phyloP scores from a whole-genome alignment of 2,329 filamentous ascomycete genomes.

The Elsinoe batatas region DNA sequence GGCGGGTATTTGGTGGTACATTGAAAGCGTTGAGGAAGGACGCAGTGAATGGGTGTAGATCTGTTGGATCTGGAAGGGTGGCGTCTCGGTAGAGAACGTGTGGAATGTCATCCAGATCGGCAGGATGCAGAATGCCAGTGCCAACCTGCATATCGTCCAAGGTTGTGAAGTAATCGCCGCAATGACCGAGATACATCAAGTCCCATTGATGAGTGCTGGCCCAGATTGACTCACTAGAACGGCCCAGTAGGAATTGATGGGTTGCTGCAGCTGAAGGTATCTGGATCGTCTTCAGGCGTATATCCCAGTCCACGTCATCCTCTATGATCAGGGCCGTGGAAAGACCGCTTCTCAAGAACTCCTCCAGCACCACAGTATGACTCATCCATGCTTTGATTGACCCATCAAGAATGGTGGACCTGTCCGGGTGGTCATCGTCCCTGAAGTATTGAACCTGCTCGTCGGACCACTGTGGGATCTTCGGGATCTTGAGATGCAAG shows the following conservation, averaged over 20 bases:
- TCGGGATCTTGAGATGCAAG: conserved; percentile 28
- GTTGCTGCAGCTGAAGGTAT: conserved; percentile 24
- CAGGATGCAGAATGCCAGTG: conserved; percentile 29
- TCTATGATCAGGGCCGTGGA: conserved; percentile 36
- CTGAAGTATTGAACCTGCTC: conserved; percentile 23
- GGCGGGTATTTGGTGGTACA: conserved; percentile 28
- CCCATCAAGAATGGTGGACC: conserved; percentile 26
- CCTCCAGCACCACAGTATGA: conserved; percentile 25
- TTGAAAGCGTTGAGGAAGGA: conserved; percentile 28
- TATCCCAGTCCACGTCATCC: conserved; percentile 38
- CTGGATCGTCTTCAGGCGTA: conserved; percentile 32
- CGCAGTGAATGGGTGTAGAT: conserved; percentile 32
- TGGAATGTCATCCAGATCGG: conserved; percentile 24
- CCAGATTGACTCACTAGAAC: conserved; percentile 25
- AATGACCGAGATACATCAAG: conserved; percentile 34
- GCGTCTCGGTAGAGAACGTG: conserved; percentile 30
- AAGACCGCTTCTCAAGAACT: conserved; percentile 32
- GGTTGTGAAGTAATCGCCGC: conserved; percentile 30
- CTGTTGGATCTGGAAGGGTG: conserved; percentile 27
- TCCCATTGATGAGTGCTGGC: conserved; percentile 31
- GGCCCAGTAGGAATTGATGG: conserved; percentile 16
- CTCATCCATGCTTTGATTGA: conserved; percentile 32
- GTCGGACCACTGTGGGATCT: conserved; percentile 28
- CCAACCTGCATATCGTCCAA: conserved; percentile 26
- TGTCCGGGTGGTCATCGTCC: conserved; percentile 17